A percentile compares a stretch with the other conserved stretches of the same genome.
Evolutionary conservation across 31 red algal species (phyloP).

Genomic region (Bonnemaisonia californica): DNA sequence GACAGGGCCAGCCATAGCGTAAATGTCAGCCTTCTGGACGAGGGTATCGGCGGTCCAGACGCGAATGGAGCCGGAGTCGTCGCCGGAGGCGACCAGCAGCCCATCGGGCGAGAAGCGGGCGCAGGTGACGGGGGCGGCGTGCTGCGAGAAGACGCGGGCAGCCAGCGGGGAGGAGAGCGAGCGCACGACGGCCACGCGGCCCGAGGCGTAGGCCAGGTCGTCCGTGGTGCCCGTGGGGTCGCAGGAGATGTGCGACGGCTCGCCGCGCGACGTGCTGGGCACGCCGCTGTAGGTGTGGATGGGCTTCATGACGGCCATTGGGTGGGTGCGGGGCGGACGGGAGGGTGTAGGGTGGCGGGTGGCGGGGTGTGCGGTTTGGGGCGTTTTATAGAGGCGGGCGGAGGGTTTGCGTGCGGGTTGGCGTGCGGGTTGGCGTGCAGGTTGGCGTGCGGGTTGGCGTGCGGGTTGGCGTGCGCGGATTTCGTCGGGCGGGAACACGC

Average conservation of each 20-base stretch:
- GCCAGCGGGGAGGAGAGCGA: slow-evolving; percentile 44
- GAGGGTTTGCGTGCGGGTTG: too few relatives aligned
- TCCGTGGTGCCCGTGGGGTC: slow-evolving; percentile 76
- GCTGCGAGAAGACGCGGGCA: slow-evolving; percentile 59
- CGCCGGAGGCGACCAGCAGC: slow-evolving; percentile 54
- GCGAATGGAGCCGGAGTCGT: slow-evolving; percentile 63
- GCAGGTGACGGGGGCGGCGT: slow-evolving; percentile 67
- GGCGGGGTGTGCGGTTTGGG: too few relatives aligned
- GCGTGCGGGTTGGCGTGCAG: too few relatives aligned
- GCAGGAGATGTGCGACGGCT: slow-evolving; percentile 63
- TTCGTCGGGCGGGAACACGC: too few relatives aligned
- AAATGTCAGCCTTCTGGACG: slow-evolving; percentile 48
- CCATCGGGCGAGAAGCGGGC: slow-evolving; percentile 67
- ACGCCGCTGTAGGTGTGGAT: slow-evolving; percentile 62
- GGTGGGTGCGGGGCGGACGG: neutral
- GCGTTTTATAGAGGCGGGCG: too few relatives aligned
- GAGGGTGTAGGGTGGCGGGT: neutral
- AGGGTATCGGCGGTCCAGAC: slow-evolving; percentile 63
- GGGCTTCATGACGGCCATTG: slow-evolving; percentile 38
- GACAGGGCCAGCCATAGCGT: slow-evolving; percentile 55
- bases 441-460: too few relatives aligned
- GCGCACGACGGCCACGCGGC: slow-evolving; percentile 75
- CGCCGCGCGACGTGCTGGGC: slow-evolving; percentile 65
- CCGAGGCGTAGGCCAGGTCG: slow-evolving; percentile 62
- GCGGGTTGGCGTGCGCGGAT: too few relatives aligned